Conservation (phyloP, 2,329 filamentous ascomycete species). For the Phaeoacremonium minimum region DNA sequence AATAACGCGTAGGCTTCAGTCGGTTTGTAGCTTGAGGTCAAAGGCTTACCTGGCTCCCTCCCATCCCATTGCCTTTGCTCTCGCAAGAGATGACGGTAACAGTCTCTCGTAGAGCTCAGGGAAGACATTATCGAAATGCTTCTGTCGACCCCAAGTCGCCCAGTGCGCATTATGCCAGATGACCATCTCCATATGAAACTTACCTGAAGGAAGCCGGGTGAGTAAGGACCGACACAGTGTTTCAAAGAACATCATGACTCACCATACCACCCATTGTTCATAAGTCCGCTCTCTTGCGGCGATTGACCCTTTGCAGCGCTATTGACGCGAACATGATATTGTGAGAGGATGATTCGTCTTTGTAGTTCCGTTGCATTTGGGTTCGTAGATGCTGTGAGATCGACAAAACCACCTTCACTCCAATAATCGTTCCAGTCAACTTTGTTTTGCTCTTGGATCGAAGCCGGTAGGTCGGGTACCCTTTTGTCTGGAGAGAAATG, state of each 20-base stretch:
- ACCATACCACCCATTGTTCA: conserved; percentile 43
- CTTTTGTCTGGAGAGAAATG: conserved; percentile 24
- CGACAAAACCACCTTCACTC: conserved; percentile 34
- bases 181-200: conserved; percentile 34
- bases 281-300: conserved; percentile 37
- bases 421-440: conserved; percentile 29
- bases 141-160: conserved; percentile 26
- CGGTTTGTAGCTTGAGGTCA: too few relatives aligned
- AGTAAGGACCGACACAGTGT: too few relatives aligned
- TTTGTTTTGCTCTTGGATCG: conserved; percentile 17
- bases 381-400: conserved; percentile 28
- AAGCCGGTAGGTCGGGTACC: conserved; percentile 15
- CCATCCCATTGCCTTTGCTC: conserved; percentile 26
- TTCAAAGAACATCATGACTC: conserved; percentile 8
- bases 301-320: conserved; percentile 28
- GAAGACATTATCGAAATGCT: conserved; percentile 23
- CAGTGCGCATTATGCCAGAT: conserved; percentile 31
- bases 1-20: neutral
- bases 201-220: too few relatives aligned
- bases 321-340: conserved; percentile 38
- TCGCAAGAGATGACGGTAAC: conserved; percentile 20
- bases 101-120: conserved; percentile 27
- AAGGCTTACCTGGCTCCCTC: conserved; percentile 19
- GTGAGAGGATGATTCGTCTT: conserved; percentile 35
- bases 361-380: conserved; percentile 34